A percentile compares a stretch with the other conserved stretches of the same genome.
These are phyloP conservation scores for Kodamaea fukazawae DNA, from an alignment of 805 yeast genomes.

Conservation along the genomic window DNA sequence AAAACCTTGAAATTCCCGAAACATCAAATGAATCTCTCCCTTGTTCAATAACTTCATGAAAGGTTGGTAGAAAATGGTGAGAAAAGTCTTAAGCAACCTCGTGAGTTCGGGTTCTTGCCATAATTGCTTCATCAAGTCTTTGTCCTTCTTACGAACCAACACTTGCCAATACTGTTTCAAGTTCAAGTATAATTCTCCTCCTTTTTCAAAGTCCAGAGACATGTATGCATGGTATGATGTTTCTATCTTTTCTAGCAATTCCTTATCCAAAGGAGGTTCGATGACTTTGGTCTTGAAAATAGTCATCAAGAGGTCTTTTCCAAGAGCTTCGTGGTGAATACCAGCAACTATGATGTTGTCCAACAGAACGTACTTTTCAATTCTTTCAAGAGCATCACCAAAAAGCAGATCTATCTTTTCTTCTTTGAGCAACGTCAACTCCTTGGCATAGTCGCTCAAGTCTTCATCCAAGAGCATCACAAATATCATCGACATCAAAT, in stretches of 20 bases:
- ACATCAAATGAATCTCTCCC: slow-evolving; percentile 38
- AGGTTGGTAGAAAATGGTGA: slow-evolving; percentile 47
- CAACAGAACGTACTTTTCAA: slow-evolving; percentile 23
- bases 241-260: slow-evolving; percentile 5
- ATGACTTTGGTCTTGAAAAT: slow-evolving; percentile 21
- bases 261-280: slow-evolving; percentile 17
- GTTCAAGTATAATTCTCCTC: slow-evolving; percentile 43
- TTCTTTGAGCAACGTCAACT: slow-evolving; percentile 45
- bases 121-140: slow-evolving; percentile 65
- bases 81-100: slow-evolving; percentile 66
- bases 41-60: slow-evolving; percentile 35
- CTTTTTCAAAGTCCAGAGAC: slow-evolving; percentile 12
- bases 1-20: slow-evolving; percentile 37
- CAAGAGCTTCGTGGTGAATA: slow-evolving; percentile 16
- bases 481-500: slow-evolving; percentile 68
- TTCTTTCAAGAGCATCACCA: slow-evolving; percentile 25
- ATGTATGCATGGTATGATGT: slow-evolving; percentile 22
- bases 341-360: slow-evolving; percentile 13
- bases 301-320: slow-evolving; percentile 22
- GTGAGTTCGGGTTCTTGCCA: slow-evolving; percentile 87
- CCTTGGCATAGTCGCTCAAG: slow-evolving; percentile 57
- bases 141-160: slow-evolving; percentile 69
- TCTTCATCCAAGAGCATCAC: slow-evolving; percentile 74
- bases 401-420: slow-evolving; percentile 31
- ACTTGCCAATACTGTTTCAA: slow-evolving; percentile 62